phyloP scores from a whole-genome alignment of 345 rosid genomes.

The Euphorbia lathyris region DNA sequence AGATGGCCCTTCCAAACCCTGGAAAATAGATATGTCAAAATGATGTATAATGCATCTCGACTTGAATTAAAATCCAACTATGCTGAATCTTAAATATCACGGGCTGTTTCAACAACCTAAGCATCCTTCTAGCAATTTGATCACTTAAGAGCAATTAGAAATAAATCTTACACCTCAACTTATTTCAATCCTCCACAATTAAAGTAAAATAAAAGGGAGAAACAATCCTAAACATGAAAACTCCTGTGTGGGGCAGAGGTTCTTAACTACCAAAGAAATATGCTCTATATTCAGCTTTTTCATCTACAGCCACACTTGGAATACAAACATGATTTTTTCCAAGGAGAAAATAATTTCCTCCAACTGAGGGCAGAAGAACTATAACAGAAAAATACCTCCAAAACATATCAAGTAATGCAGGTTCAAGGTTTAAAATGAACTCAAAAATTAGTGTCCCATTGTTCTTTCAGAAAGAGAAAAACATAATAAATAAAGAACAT shows the following conservation, averaged over 20 bases:
- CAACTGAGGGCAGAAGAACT: not conserved
- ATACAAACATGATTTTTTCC: not conserved
- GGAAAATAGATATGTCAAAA: slow-evolving; percentile 17
- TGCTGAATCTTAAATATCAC: not conserved
- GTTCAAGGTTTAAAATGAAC: not conserved
- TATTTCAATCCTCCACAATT: not conserved
- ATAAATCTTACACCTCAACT: not conserved
- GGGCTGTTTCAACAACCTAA: not conserved
- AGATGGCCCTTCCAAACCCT: slow-evolving; percentile 61
- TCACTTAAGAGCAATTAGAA: not conserved
- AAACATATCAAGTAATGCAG: not conserved
- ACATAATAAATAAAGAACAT: slow-evolving; percentile 31
- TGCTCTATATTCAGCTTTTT: slow-evolving; percentile 6
- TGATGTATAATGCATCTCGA: not conserved
- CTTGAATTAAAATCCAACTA: not conserved
- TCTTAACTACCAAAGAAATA: not conserved
- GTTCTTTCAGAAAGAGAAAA: slow-evolving; percentile 4
- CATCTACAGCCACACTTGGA: not conserved
- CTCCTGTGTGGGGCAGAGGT: not conserved
- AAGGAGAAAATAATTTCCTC: not conserved
- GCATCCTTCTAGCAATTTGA: not conserved
- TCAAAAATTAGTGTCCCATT: too few species aligned
- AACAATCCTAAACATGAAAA: slow-evolving; percentile 4
- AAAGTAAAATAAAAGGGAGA: not conserved
- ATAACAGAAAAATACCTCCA: not conserved